These are phyloP conservation scores for Wickerhamiella kazuoi DNA, from an alignment of 805 yeast genomes.

Conservation along the genomic window DNA sequence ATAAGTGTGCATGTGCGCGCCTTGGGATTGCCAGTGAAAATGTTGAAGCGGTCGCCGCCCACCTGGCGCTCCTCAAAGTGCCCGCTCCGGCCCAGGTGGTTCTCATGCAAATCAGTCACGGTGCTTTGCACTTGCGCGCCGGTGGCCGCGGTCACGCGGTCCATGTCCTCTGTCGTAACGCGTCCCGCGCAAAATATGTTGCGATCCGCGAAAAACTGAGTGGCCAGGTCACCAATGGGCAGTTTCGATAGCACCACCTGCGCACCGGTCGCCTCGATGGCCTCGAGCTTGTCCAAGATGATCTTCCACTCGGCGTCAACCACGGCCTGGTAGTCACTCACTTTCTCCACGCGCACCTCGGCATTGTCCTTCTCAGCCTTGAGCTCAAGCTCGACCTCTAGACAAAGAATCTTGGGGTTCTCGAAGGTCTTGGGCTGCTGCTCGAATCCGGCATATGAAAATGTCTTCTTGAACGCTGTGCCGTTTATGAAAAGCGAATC, in stretches of 20 bases:
- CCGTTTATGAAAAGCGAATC: conserved; percentile 81
- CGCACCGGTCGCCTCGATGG: conserved; percentile 72
- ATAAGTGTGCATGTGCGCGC: conserved; percentile 87
- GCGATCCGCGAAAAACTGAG: conserved; percentile 94
- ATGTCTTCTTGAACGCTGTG: conserved; percentile 93
- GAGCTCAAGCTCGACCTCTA: conserved; percentile 87
- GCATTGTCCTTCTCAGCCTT: conserved; percentile 98
- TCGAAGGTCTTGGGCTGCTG: conserved; percentile 83
- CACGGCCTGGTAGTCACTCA: conserved; percentile 81
- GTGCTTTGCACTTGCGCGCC: conserved; percentile 77
- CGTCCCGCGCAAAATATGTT: conserved; percentile 95
- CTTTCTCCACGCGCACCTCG: conserved; percentile 89
- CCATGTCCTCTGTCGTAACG: conserved; percentile 75
- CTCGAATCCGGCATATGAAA: conserved; percentile 95
- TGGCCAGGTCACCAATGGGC: conserved; percentile 98
- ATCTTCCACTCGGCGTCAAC: conserved; percentile 99
- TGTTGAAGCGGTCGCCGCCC: conserved; percentile 87
- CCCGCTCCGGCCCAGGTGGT: conserved; percentile 72
- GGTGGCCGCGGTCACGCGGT: conserved; percentile 79
- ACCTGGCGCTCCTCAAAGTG: conserved; percentile 84
- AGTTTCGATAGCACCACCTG: conserved; percentile 81
- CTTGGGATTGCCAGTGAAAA: conserved; percentile 82
- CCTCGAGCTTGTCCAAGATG: conserved; percentile 68
- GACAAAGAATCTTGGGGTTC: conserved; percentile 64
- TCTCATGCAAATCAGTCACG: conserved; percentile 40